Conservation (phyloP, 2,329 filamentous ascomycete genomes). For the Diaporthe sp. region DNA sequence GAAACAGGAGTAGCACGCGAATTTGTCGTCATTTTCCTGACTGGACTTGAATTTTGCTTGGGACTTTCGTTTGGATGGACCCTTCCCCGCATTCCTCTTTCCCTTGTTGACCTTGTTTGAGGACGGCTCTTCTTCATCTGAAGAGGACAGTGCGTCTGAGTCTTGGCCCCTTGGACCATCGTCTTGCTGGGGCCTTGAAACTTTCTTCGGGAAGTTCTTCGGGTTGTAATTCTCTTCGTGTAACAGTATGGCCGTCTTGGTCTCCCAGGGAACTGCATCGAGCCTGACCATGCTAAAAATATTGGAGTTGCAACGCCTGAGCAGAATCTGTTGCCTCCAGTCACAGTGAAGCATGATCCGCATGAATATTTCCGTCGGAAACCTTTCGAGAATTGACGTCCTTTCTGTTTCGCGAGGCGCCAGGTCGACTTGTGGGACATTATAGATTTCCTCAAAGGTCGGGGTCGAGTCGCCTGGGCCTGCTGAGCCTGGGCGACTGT, state of each 20-base stretch:
- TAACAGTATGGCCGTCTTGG: slow-evolving; percentile 31
- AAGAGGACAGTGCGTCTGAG: neutral
- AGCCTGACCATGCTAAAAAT: slow-evolving; percentile 30
- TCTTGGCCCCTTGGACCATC: neutral
- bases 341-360: slow-evolving; percentile 36
- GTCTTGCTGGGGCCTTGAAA: neutral
- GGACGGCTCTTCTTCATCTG: neutral
- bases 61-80: neutral
- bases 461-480: neutral
- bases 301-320: slow-evolving; percentile 34
- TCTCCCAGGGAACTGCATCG: slow-evolving; percentile 35
- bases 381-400: slow-evolving; percentile 28
- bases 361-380: slow-evolving; percentile 36
- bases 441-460: slow-evolving; percentile 34
- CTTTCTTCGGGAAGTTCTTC: slow-evolving; percentile 32
- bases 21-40: slow-evolving; percentile 13
- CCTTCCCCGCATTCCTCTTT: neutral
- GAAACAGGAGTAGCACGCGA: slow-evolving; percentile 36
- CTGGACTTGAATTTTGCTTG: slow-evolving; percentile 1
- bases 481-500: neutral
- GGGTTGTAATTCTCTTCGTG: slow-evolving; percentile 32
- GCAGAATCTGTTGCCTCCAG: slow-evolving; percentile 30
- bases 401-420: neutral
- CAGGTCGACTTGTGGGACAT: slow-evolving; percentile 17
- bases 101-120: neutral